Evolutionary conservation across 345 rosid species (phyloP), one percentile per base, ranked within the genome.

Genomic region (Adansonia digitata): DNA sequence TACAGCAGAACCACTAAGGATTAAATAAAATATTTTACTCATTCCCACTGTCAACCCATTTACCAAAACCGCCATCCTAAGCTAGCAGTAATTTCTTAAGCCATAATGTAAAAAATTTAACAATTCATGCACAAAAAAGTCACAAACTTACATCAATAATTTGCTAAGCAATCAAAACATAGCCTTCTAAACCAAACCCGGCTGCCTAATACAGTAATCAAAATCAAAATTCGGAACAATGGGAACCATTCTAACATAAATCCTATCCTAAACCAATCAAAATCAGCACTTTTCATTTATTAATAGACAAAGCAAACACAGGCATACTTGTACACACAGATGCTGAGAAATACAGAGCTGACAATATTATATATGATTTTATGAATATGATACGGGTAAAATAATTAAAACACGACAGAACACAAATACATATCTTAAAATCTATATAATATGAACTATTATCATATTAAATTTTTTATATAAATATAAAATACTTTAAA

Each of bases 1-100:
- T 89, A 91, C 68, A 76, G 17, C 55, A 77, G 22, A 34, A 76
- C 48, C 15, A 26, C 6, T 3, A 48, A 42, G 64, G 35, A 57
- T 81, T 77, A 84, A 45, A 18, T 60, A 27, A 14, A 15, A 29
- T 20, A 5, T 29, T 59, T 29, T 29, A 60, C 9, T 27, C 39
- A 59, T 59, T 59, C 39, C 39, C n/a, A 27, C 37, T 7, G 5
- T 14, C 39, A 13, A 59, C 9, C 63, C 64, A 27, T 59, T 57
- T 29, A 27, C 39, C 10, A 35, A 29, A 7, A 59, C 11, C 31
- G 26, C 34, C 34, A 56, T 56, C 17, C 34, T 56, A 56, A 26
- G 62, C 62, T 24, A 56, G 34, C 26, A 11, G 0, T 55, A 24
- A 13, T n/a, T 9, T n/a, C 60, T 55, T 55, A 55, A 22, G 29